Evolutionary conservation across 768 basidiomycete genomes (phyloP).

Genomic region (Clathrus columnatus): DNA sequence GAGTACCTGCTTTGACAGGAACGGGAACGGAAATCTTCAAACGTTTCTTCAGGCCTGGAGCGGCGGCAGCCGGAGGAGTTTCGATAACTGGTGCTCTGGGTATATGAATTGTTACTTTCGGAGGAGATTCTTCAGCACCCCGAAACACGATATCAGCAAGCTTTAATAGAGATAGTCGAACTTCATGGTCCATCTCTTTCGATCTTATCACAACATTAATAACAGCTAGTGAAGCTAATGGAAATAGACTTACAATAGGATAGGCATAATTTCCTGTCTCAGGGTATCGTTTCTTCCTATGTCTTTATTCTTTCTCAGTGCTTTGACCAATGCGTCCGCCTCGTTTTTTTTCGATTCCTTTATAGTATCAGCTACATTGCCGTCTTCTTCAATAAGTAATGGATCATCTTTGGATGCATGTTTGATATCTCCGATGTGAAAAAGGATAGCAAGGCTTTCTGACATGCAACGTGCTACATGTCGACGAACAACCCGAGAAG

Average conservation of each 20-base stretch:
- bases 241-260: constrained; percentile 55
- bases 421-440: constrained; percentile 88
- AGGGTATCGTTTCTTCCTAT: constrained; percentile 72
- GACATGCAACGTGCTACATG: constrained; percentile 82
- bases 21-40: constrained; percentile 7
- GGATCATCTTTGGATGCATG: constrained; percentile 67
- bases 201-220: constrained; percentile 34
- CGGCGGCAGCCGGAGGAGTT: constrained; percentile 30
- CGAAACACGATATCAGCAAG: constrained; percentile 82
- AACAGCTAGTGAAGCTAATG: background rate
- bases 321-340: constrained; percentile 76
- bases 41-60: constrained; percentile 12
- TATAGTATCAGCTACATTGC: constrained; percentile 55
- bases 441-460: constrained; percentile 77
- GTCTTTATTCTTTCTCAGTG: constrained; percentile 79
- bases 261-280: constrained; percentile 73
- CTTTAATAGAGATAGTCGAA: constrained; percentile 87
- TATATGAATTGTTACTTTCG: constrained; percentile 81
- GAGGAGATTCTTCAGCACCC: constrained; percentile 72
- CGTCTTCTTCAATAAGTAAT: constrained; percentile 81
- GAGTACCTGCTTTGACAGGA: constrained; percentile 38
- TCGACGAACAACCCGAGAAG: constrained; percentile 72
- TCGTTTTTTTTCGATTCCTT: constrained; percentile 69
- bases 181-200: constrained; percentile 74
- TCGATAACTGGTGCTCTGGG: constrained; percentile 66